A percentile compares a stretch with the other conserved stretches of the same genome.
phyloP scores from a whole-genome alignment of 2,329 filamentous ascomycete species.

The Diaporthe amygdali region DNA sequence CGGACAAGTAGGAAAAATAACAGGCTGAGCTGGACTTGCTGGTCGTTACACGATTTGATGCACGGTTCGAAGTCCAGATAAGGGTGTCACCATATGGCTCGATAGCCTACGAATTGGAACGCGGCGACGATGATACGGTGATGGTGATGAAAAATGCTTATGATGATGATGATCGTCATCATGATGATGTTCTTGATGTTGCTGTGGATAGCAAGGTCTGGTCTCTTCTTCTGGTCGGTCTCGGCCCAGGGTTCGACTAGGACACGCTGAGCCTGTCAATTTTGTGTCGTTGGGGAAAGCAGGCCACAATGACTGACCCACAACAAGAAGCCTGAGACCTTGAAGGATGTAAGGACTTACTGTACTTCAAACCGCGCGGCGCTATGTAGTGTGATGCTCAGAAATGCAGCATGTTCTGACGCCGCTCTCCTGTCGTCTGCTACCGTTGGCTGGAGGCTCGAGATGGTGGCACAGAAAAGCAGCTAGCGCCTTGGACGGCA shows the following conservation, averaged over 20 bases:
- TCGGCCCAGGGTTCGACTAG: neutral
- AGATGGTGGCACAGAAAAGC: neutral
- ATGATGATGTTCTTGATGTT: neutral
- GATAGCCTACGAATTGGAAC: neutral
- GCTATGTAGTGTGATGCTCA: slow-evolving; percentile 4
- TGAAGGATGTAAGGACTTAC: neutral
- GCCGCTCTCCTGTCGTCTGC: neutral
- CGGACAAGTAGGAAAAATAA: neutral
- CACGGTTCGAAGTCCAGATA: neutral
- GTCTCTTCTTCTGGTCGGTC: neutral
- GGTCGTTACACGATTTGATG: neutral
- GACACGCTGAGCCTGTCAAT: neutral
- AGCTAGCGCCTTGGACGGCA: neutral
- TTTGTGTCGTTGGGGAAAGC: neutral
- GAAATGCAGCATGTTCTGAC: neutral
- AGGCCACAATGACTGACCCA: neutral
- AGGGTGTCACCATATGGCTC: neutral
- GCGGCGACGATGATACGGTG: neutral
- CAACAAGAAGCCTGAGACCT: neutral
- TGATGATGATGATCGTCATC: neutral
- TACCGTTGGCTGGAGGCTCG: slow-evolving; percentile 1
- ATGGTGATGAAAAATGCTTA: neutral
- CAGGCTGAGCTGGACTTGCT: too few species aligned
- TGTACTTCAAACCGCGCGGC: neutral
- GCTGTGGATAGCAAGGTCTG: neutral